A percentile compares a stretch with the other conserved stretches of the same genome.
phyloP scores from a whole-genome alignment of 345 rosid species.

The Salix purpurea region DNA sequence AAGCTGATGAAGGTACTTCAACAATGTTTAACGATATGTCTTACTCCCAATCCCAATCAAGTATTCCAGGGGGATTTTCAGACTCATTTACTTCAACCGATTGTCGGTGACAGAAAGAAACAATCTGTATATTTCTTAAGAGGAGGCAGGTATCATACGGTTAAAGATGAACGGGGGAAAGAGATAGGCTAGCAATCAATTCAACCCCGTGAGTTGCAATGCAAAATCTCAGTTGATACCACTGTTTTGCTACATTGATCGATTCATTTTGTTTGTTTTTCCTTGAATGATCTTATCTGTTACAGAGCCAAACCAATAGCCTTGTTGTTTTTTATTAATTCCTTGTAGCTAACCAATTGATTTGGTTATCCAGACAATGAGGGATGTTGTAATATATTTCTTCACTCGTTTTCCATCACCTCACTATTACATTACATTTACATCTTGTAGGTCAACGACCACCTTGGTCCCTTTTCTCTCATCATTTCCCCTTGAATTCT shows the following conservation, averaged over 20 bases:
- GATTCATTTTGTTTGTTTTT: neutral
- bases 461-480: neutral
- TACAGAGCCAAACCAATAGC: neutral
- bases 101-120: conserved; percentile 36
- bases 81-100: conserved; percentile 54
- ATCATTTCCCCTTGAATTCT: neutral
- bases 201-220: neutral
- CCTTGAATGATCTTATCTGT: neutral
- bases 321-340: neutral
- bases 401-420: neutral
- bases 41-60: conserved; percentile 54
- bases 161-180: neutral
- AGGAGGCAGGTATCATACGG: neutral
- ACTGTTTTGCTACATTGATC: neutral
- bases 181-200: neutral
- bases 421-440: neutral
- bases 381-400: neutral
- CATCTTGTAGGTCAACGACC: neutral
- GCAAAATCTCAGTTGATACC: neutral
- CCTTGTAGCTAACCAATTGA: neutral
- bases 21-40: conserved; percentile 45
- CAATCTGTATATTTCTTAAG: neutral
- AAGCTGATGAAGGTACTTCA: conserved; percentile 64
- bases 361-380: neutral
- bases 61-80: conserved; percentile 57